Percentiles rank a stretch among this genome's conserved stretches.
Conservation (phyloP, 139 green algal species). For the Trebouxia sp. region DNA sequence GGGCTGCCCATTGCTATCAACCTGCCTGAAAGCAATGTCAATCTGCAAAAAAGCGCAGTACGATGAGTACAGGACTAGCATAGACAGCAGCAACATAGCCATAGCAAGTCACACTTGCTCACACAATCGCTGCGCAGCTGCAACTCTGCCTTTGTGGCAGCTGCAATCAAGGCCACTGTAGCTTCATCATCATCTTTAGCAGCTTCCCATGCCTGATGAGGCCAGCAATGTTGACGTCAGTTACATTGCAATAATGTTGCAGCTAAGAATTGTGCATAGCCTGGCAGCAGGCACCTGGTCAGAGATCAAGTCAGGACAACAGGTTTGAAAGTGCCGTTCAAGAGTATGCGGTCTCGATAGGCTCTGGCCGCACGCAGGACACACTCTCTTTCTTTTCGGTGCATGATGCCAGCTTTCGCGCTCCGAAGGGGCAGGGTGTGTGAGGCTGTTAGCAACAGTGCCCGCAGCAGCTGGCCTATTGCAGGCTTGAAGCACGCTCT, state of each 20-base stretch:
- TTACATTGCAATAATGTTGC: too few species aligned
- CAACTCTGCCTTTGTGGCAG: neutral
- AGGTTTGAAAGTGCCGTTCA: constrained; percentile 37
- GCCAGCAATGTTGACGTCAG: neutral
- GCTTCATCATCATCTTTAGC: neutral
- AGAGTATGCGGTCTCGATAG: constrained; percentile 36
- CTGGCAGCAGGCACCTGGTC: neutral
- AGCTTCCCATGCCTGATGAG: neutral
- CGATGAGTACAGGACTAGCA: too few species aligned
- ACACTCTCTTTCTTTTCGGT: neutral
- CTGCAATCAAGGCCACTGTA: neutral
- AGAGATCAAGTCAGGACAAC: constrained; percentile 50
- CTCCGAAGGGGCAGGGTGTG: too few species aligned
- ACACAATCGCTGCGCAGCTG: neutral
- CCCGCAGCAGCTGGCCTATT: neutral
- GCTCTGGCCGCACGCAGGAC: constrained; percentile 48
- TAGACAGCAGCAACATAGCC: too few species aligned
- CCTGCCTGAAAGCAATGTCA: constrained; percentile 43
- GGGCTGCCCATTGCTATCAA: constrained; percentile 34
- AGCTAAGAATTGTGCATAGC: too few species aligned
- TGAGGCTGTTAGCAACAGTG: too few species aligned
- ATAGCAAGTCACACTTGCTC: too few species aligned
- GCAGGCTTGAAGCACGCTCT: too few species aligned
- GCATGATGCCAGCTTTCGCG: constrained; percentile 4
- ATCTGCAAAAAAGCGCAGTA: constrained; percentile 36